Evolutionary conservation across 305 asterid genomes (phyloP).

Genomic region (Rubia occidens): DNA sequence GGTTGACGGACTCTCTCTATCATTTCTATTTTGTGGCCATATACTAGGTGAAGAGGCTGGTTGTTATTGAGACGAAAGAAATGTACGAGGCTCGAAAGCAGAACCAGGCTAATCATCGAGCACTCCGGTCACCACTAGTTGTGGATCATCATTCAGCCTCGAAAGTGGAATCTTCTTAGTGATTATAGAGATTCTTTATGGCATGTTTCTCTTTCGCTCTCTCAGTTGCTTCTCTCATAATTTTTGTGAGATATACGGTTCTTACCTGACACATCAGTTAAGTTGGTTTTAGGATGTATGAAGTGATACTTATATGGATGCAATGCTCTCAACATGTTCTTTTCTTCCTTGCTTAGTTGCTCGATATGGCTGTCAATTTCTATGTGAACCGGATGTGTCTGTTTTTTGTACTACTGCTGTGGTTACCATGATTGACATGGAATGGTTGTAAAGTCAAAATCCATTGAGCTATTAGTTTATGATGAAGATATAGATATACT

Average conservation of each 20-base stretch:
- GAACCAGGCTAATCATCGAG: constrained; percentile 46
- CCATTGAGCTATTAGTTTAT: not conserved
- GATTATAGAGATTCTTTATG: not conserved
- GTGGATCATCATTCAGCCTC: constrained; percentile 40
- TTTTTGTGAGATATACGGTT: not conserved
- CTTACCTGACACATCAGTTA: not conserved
- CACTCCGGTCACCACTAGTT: constrained; percentile 64
- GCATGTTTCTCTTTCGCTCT: not conserved
- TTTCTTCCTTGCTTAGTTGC: not conserved
- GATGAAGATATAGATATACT: not conserved
- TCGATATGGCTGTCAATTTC: not conserved
- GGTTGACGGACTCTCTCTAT: not conserved
- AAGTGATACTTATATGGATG: not conserved
- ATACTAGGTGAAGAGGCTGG: constrained; percentile 71
- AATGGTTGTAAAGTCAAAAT: not conserved
- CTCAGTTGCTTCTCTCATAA: not conserved
- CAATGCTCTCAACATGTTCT: not conserved
- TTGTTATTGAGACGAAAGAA: constrained; percentile 80
- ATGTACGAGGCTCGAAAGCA: constrained; percentile 80
- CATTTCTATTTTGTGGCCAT: constrained; percentile 1
- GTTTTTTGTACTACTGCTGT: not conserved
- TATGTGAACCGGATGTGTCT: not conserved
- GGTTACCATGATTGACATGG: too few relatives aligned
- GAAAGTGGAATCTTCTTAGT: constrained; percentile 19
- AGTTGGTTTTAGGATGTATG: not conserved